A percentile compares a stretch with the other conserved stretches of the same genome.
phyloP scores from a whole-genome alignment of 352 stramenopile genomes.

The Aphanomyces stellatus region DNA sequence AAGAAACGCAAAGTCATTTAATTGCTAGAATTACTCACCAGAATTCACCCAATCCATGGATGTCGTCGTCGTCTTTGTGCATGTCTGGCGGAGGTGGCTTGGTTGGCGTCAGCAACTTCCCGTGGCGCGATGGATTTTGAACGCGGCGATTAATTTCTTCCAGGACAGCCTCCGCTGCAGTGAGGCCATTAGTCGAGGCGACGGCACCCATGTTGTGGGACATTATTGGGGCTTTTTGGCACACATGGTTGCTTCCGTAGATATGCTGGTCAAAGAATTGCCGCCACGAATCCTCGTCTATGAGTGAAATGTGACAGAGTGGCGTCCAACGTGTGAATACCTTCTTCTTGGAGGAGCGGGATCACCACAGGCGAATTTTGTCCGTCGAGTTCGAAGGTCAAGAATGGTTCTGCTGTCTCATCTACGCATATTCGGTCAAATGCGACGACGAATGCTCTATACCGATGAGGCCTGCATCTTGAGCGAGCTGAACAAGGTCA shows the following conservation, averaged over 20 bases:
- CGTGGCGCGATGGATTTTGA: background rate
- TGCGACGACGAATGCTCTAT: too few species aligned
- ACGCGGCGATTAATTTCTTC: background rate
- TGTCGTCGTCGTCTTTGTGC: background rate
- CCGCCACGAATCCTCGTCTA: conserved; percentile 1
- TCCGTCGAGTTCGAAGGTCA: background rate
- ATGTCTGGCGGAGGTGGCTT: background rate
- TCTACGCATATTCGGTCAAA: too few species aligned
- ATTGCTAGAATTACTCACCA: background rate
- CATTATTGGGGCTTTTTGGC: too few species aligned
- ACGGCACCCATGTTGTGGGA: too few species aligned
- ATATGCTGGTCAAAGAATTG: conserved; percentile 5
- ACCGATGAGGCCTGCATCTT: too few species aligned
- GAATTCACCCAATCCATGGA: background rate
- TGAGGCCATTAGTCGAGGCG: too few species aligned
- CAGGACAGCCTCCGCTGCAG: too few species aligned
- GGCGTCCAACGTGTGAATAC: too few species aligned
- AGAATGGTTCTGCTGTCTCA: too few species aligned
- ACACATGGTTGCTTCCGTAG: background rate
- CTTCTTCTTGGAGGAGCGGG: background rate
- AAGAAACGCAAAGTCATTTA: conserved; percentile 93
- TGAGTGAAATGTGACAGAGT: background rate
- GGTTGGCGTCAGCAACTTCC: background rate
- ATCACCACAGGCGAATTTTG: background rate
- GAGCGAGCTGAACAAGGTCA: too few species aligned